Evolutionary conservation across 805 yeast species (phyloP), one percentile per base, ranked within the genome.

Genomic region (Tetrapisispora arboricola): DNA sequence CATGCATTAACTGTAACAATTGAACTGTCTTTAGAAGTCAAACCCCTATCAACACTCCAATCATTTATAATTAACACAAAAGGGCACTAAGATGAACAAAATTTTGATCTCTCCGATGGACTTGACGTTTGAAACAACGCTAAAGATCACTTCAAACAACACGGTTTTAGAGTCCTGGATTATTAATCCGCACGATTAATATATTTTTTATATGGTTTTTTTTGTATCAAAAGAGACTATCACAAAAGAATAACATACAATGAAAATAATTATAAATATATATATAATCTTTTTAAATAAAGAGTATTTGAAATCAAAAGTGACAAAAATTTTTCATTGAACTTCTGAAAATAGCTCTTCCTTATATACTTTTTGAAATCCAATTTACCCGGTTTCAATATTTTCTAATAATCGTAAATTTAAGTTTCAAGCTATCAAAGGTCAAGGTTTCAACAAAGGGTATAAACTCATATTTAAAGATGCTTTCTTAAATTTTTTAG

Each of bases 81-180:
- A 71, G 80, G 72, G 83, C 83, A 61, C 65, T 78, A 70, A 78
- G 84, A 78, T 72, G 80, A 70, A 66, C 78, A 69, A 54, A 57
- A 32, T 32, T 32, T 49, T 45, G 22, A 34, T 77, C 82, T 77
- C 78, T 69, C 83, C 82, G 68, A 67, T 60, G 72, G 75, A 76
- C 82, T 71, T 71, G 84, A 77, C 83, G 76, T 82, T 70, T 72
- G 58, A 59, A 55, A 60, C 60, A 58, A 36, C 40, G 36, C 39
- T 18, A 21, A 20, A 27, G 38, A 36, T 51, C 55, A 58, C 53
- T 50, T 54, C 63, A 75, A 74, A 81, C 83, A 78, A 78, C 84
- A 78, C 84, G 84, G 79, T 64, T 63, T 63, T 70, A 70, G 55
- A 72, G 78, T 75, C 78, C 75, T 73, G 79, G 84, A 73, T 75